Evolutionary conservation across 1,284 basidiomycete species (phyloP), one percentile per base, ranked within the genome.

Genomic region (Sutorius eximius): DNA sequence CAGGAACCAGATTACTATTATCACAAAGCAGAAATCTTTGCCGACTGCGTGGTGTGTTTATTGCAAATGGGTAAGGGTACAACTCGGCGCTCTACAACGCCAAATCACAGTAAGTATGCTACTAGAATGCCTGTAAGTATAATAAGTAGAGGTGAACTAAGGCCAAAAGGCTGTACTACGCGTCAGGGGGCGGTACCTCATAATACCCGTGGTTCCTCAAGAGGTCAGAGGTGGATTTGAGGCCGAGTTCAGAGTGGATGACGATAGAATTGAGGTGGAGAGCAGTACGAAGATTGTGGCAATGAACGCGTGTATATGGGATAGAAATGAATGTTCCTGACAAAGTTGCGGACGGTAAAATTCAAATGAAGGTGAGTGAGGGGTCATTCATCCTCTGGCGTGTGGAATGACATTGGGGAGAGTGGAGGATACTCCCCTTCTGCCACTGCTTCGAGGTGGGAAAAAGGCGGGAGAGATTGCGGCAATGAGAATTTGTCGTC

Each of bases 391-490:
- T 75, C 77, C 54, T 77, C 76, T 52, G 83, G 81, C 48, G 77
- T 76, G 61, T 80, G 80, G 64, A 89, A 85, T 42, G 85, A 82
- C 83, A 88, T 87, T 20, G 87, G 85, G 49, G 87, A 87, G 46
- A 85, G 72, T 24, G 86, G 84, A 42, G 83, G 80, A 57, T 82
- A 82, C 56, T 82, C 80, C 56, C 85, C 82, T 58, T 88, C 90
- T 43, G 91, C 91, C 45, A 93, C 85, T 44, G 89, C 89, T 65
- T 89, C 87, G 56, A 91, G 75, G 55, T 88, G 81, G 32, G 89
- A 82, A 65, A 89, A 91, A 6, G 89, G 87, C 40, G 89, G 89
- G 47, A 87, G 77, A 53, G 82, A 76, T 62, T 78, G 82, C 65
- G 73, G 74, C 18, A 77, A 70, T 36, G 71, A 70, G 55, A 72